A percentile compares a stretch with the other conserved stretches of the same genome.
Conservation (phyloP, 2,329 filamentous ascomycete species). For the Didymella keratinophila region DNA sequence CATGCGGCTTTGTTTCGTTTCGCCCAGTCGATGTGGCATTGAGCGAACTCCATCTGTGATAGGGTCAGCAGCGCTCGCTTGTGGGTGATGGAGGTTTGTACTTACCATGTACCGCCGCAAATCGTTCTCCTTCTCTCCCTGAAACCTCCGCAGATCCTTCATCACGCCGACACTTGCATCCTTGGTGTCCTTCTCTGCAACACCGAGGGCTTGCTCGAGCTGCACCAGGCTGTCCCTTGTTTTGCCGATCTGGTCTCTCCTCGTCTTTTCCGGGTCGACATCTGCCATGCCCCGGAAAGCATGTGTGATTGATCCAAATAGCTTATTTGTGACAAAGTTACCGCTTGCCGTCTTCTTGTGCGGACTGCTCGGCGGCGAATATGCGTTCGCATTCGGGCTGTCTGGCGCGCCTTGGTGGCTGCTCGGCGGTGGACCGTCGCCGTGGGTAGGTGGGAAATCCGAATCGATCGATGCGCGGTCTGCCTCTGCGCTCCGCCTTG, state of each 20-base stretch:
- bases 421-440: constrained; percentile 68
- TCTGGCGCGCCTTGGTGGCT: constrained; percentile 74
- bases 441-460: constrained; percentile 90
- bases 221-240: constrained; percentile 83
- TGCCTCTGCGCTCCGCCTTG: constrained; percentile 62
- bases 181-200: constrained; percentile 88
- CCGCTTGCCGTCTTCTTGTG: constrained; percentile 85
- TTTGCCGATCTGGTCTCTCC: constrained; percentile 93
- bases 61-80: not conserved
- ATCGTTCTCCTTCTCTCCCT: constrained; percentile 94
- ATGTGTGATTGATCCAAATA: constrained; percentile 94
- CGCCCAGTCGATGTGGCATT: constrained; percentile 93
- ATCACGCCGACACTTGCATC: constrained; percentile 90
- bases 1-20: constrained; percentile 89
- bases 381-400: constrained; percentile 27
- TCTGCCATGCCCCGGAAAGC: constrained; percentile 96
- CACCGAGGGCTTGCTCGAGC: constrained; percentile 88
- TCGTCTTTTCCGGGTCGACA: constrained; percentile 90
- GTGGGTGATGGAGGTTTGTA: not conserved
- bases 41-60: constrained; percentile 83
- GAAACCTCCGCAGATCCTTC: constrained; percentile 90
- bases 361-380: constrained; percentile 36
- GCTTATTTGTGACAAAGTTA: constrained; percentile 86
- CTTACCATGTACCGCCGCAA: constrained; percentile 93
- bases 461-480: constrained; percentile 93